phyloP scores from a whole-genome alignment of 1,284 basidiomycete species.

The Ustilago bromivora region DNA sequence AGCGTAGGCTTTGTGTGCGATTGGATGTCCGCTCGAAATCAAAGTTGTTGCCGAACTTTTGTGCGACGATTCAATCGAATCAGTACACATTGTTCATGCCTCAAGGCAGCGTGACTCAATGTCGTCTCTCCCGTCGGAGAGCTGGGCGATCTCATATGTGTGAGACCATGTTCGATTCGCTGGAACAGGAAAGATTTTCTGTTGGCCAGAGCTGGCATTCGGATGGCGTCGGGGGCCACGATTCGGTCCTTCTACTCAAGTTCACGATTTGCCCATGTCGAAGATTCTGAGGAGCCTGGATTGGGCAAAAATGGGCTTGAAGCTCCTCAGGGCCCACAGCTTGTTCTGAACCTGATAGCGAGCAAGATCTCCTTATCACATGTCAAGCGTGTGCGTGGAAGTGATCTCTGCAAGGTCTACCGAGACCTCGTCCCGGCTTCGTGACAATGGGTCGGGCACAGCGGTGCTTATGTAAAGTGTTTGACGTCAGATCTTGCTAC shows the following conservation, averaged over 20 bases:
- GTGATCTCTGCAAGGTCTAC: too few species aligned
- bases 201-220: not conserved
- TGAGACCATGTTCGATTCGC: not conserved
- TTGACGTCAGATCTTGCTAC: not conserved
- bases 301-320: too few species aligned
- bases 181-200: not conserved
- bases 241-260: not conserved
- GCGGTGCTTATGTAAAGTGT: not conserved
- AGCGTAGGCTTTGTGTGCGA: not conserved
- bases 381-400: too few species aligned
- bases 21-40: constrained; percentile 10
- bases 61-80: constrained; percentile 5
- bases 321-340: too few species aligned
- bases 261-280: too few species aligned
- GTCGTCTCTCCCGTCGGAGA: not conserved
- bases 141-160: not conserved
- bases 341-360: too few species aligned
- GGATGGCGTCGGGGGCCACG: too few species aligned
- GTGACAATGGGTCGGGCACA: too few species aligned
- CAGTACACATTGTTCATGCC: not conserved
- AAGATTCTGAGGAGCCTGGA: not conserved
- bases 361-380: too few species aligned
- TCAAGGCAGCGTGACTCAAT: not conserved
- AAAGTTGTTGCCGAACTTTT: not conserved
- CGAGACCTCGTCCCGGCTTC: too few species aligned